Percentiles rank a stretch among this genome's conserved stretches.
Conservation (phyloP, 1,284 basidiomycete genomes). For the Ustilago tritici region DNA sequence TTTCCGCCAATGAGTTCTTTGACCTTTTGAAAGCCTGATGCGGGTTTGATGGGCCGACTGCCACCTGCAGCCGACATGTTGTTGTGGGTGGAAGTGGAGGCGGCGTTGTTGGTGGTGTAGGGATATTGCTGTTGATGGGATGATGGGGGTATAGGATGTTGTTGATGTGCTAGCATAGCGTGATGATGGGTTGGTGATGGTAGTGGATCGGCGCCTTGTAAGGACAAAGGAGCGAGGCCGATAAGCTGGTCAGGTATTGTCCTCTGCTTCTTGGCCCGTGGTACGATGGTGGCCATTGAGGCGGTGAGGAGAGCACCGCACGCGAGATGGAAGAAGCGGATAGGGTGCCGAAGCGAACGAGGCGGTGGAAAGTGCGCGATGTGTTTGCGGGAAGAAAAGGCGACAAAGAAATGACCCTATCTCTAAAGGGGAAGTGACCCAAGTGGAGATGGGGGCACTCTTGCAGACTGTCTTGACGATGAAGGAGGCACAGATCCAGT, state of each 20-base stretch:
- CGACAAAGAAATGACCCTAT: background rate
- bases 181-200: conserved; percentile 6
- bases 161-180: conserved; percentile 50
- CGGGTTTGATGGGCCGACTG: conserved; percentile 31
- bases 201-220: conserved; percentile 19
- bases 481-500: background rate
- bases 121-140: conserved; percentile 27
- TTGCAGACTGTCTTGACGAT: conserved; percentile 2
- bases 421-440: background rate
- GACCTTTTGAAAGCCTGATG: conserved; percentile 48
- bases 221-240: conserved; percentile 27
- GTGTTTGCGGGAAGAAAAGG: background rate
- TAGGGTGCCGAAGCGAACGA: background rate
- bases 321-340: background rate
- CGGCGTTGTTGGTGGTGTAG: conserved; percentile 10
- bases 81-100: conserved; percentile 9
- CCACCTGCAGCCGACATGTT: conserved; percentile 39
- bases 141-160: conserved; percentile 35
- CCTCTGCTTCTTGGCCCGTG: conserved; percentile 55
- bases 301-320: background rate
- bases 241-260: conserved; percentile 43
- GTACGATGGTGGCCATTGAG: conserved; percentile 54
- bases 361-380: background rate
- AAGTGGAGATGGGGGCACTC: conserved; percentile 36
- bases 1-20: conserved; percentile 62